Conservation (phyloP, 768 basidiomycete genomes). For the Pleurotus citrinopileatus region DNA sequence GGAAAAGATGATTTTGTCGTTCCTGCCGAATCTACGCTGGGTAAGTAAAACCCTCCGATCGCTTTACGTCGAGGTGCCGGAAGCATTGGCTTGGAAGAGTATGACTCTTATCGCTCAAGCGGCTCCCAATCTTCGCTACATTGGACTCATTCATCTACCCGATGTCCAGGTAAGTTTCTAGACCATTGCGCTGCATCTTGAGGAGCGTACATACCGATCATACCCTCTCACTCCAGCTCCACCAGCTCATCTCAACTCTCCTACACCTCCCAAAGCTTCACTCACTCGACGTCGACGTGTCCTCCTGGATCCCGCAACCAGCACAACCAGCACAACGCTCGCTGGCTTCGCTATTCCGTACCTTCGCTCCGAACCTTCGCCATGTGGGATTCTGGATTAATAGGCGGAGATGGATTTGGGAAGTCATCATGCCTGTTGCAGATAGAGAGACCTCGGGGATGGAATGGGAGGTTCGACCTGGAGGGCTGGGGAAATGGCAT, state of each 20-base stretch:
- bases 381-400: slow-evolving; percentile 4
- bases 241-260: background rate
- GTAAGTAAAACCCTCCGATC: slow-evolving; percentile 1
- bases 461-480: background rate
- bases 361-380: background rate
- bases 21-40: slow-evolving; percentile 4
- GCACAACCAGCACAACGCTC: slow-evolving; percentile 1
- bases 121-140: background rate
- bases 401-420: slow-evolving; percentile 1
- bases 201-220: too few species aligned
- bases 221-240: background rate
- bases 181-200: background rate
- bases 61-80: background rate
- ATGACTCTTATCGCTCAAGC: background rate
- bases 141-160: slow-evolving; percentile 1
- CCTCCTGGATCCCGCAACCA: background rate
- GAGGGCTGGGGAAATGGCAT: background rate
- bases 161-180: background rate
- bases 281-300: background rate
- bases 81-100: background rate
- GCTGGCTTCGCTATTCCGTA: background rate
- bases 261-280: background rate
- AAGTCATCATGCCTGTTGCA: background rate
- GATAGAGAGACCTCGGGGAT: background rate
- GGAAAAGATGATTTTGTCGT: background rate